Conservation (phyloP, 2,329 filamentous ascomycete genomes). For the Xylariaceae sp. region DNA sequence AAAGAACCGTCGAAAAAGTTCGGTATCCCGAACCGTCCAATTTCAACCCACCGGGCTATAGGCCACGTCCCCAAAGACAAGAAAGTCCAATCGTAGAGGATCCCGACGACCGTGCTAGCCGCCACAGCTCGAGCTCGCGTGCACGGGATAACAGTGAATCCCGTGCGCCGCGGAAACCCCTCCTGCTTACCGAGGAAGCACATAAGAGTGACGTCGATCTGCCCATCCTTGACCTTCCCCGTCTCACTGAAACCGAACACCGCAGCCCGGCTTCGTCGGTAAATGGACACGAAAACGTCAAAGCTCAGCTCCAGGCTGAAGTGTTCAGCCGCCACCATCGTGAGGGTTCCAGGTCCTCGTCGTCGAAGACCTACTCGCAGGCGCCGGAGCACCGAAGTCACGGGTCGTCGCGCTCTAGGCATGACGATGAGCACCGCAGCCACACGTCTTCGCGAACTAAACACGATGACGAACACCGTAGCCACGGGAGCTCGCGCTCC, state of each 20-base stretch:
- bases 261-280: slow-evolving; percentile 5
- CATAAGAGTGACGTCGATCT: slow-evolving; percentile 37
- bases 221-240: slow-evolving; percentile 30
- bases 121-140: slow-evolving; percentile 32
- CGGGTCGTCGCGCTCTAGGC: slow-evolving; percentile 12
- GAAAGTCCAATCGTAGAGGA: slow-evolving; percentile 32
- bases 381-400: slow-evolving; percentile 11
- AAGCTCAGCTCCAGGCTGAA: slow-evolving; percentile 10
- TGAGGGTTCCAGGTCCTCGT: not conserved
- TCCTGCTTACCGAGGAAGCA: slow-evolving; percentile 39
- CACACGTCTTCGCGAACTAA: slow-evolving; percentile 13
- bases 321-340: slow-evolving; percentile 7
- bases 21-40: slow-evolving; percentile 34
- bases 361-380: slow-evolving; percentile 1
- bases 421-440: slow-evolving; percentile 6
- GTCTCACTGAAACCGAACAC: slow-evolving; percentile 24
- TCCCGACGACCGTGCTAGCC: slow-evolving; percentile 36
- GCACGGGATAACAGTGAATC: slow-evolving; percentile 40
- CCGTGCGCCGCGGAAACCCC: slow-evolving; percentile 32
- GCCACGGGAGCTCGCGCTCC: slow-evolving; percentile 10
- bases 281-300: not conserved
- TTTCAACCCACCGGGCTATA: slow-evolving; percentile 34
- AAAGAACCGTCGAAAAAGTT: slow-evolving; percentile 35
- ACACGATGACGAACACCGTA: slow-evolving; percentile 9
- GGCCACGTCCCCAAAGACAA: slow-evolving; percentile 34